These are phyloP conservation scores for Penicillium occitanis DNA, from an alignment of 2,329 filamentous ascomycete species.

Conservation along the genomic window DNA sequence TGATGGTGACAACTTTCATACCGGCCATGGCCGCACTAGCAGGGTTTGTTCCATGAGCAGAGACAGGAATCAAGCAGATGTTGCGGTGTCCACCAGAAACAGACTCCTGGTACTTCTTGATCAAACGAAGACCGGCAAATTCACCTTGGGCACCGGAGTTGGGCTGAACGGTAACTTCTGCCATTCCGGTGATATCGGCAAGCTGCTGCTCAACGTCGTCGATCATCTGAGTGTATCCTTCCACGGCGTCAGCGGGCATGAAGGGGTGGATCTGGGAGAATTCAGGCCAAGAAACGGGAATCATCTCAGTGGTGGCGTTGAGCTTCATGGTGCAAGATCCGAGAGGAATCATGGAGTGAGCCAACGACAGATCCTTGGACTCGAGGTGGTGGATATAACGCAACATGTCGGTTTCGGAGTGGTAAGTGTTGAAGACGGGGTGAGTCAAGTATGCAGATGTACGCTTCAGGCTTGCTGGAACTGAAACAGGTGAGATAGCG, in stretches of 20 bases:
- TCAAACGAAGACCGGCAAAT: constrained; percentile 84
- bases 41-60: constrained; percentile 93
- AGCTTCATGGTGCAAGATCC: constrained; percentile 99
- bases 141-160: constrained; percentile 97
- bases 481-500: constrained; percentile 41
- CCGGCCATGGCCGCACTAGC: constrained; percentile 94
- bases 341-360: constrained; percentile 96
- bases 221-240: constrained; percentile 71
- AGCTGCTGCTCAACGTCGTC: constrained; percentile 72
- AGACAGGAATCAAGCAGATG: constrained; percentile 91
- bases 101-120: constrained; percentile 77
- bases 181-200: constrained; percentile 81
- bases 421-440: constrained; percentile 90
- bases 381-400: constrained; percentile 92
- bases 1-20: constrained; percentile 89
- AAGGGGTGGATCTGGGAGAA: constrained; percentile 83
- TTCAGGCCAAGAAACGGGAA: constrained; percentile 73
- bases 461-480: constrained; percentile 61
- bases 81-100: constrained; percentile 68
- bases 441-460: constrained; percentile 78
- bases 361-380: constrained; percentile 89
- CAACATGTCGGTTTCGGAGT: constrained; percentile 90
- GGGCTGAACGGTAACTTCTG: constrained; percentile 84
- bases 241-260: constrained; percentile 61
- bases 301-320: constrained; percentile 91